Conservation (phyloP, 352 stramenopile species). For the Globisporangium emineosum region DNA sequence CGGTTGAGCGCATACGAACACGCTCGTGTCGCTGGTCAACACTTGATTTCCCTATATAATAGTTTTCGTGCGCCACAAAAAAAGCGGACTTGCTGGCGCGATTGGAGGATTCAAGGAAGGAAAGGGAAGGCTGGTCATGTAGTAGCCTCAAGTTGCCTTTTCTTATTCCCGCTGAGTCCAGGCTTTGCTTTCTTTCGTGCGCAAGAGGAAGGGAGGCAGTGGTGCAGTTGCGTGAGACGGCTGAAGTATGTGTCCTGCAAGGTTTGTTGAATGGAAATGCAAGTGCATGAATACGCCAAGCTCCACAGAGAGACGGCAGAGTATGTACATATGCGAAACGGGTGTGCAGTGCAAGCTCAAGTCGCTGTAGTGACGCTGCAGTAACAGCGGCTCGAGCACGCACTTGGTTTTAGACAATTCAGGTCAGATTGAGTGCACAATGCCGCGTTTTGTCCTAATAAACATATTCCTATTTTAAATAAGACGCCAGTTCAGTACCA, state of each 20-base stretch:
- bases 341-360: not conserved
- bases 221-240: not conserved
- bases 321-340: no score
- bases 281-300: not conserved
- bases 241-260: not conserved
- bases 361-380: not conserved
- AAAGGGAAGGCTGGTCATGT: not conserved
- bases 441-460: no score
- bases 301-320: no score
- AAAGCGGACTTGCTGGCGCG: not conserved
- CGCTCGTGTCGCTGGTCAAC: not conserved
- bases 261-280: not conserved
- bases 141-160: not conserved
- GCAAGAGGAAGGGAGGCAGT: not conserved
- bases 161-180: not conserved
- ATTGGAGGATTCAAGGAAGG: not conserved
- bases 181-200: not conserved
- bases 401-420: no score
- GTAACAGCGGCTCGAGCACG: not conserved
- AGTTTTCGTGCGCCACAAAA: not conserved
- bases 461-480: no score
- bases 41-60: not conserved
- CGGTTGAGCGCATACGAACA: not conserved
- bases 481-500: no score
- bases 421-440: no score